Evolutionary conservation across 495 filamentous ascomycete genomes (phyloP), one percentile per base, ranked within the genome.

Genomic region (Margaritispora aquatica): DNA sequence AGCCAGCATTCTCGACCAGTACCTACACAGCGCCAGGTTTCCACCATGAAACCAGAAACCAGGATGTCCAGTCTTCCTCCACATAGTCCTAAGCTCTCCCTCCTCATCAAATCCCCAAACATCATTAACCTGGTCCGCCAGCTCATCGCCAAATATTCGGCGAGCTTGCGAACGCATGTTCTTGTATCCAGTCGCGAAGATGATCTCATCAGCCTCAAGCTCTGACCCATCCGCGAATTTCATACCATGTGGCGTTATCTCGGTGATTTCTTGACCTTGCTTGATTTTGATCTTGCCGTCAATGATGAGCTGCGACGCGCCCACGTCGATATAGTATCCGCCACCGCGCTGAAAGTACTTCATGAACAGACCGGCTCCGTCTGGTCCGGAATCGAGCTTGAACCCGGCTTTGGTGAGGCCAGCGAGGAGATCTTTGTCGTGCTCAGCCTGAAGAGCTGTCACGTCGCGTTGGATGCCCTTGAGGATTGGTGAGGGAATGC

Each of bases 41-140:
- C 90, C 90, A 0, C 88, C 90, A 71, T 89, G 86, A 68, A 88
- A 86, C 89, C 89, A 96, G 56, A 93, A 83, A 0, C 87, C 87
- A 0, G 86, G 86, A 62, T 91, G 87, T 0, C 88, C 87, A 24
- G 76, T 86, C 34, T 66, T 72, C 2, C 80, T 76, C 88, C 88
- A 95, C 62, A 93, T 88, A 2, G 58, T 41, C 5, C 76, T 74
- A 57, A 83, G 74, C 71, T 94, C 90, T 8, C 89, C 90, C 68
- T 92, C 88, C 19, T 82, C 74, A 60, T 93, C 80, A 57, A 87
- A 80, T 0, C 87, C 89, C 89, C 90, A 96, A 31, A 92, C 82
- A 70, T 87, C 79, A 5, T 75, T 74, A 0, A 87, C 72, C 11
- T 78, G 75, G 57, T 86, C 81, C 1, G 83, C 87, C n/a, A 92